These are phyloP conservation scores for Elaeagnus macrophylla DNA, from an alignment of 306 rosid genomes.

Conservation along the genomic window DNA sequence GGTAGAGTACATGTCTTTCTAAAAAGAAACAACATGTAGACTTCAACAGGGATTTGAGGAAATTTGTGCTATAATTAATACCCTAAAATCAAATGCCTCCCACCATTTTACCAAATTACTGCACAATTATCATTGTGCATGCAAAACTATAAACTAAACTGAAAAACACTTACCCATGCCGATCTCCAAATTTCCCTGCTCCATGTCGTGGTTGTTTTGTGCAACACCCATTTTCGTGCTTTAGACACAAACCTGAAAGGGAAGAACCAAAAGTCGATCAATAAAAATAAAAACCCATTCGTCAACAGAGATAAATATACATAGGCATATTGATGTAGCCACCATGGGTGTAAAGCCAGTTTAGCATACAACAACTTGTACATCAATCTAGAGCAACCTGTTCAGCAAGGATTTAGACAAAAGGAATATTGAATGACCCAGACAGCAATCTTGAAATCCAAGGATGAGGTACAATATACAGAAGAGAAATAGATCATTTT, in stretches of 20 bases:
- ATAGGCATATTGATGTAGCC: neutral
- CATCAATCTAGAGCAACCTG: neutral
- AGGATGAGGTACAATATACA: no score
- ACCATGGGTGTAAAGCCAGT: neutral
- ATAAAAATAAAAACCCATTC: conserved; percentile 16
- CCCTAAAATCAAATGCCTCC: neutral
- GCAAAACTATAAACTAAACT: neutral
- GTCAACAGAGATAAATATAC: conserved; percentile 8
- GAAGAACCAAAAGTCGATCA: neutral
- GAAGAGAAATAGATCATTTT: neutral
- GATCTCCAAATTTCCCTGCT: neutral
- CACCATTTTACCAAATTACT: neutral
- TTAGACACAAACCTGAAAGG: conserved; percentile 10
- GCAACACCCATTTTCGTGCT: conserved; percentile 15
- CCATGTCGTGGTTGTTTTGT: neutral
- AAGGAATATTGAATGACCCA: no score
- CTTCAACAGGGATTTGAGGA: no score
- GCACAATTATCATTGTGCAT: neutral
- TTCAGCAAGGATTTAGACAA: no score
- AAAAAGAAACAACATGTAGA: no score
- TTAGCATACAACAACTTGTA: neutral
- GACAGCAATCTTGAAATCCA: no score
- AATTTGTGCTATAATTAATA: no score
- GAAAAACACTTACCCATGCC: neutral
- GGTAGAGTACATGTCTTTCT: no score